Evolutionary conservation across 164 flowering plant genomes (phyloP).

Genomic region (Akebia trifoliata): DNA sequence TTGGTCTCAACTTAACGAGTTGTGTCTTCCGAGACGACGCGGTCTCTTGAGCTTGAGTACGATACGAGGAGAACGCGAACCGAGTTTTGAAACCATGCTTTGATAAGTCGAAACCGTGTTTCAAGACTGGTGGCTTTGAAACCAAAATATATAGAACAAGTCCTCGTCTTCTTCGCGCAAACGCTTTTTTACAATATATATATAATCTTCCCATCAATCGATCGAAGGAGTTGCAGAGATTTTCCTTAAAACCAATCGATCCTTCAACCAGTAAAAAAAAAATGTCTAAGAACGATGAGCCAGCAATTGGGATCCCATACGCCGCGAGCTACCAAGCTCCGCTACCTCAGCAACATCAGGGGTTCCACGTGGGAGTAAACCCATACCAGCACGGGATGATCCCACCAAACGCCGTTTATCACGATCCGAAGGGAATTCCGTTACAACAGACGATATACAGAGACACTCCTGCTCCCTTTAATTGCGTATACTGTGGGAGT

Average conservation of each 20-base stretch:
- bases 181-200: no score
- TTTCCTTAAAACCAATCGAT: not conserved
- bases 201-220: no score
- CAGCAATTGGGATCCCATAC: constrained; percentile 63
- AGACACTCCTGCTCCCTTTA: constrained; percentile 90
- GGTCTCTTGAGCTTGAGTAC: no score
- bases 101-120: no score
- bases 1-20: no score
- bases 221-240: no score
- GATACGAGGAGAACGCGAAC: no score
- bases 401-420: constrained; percentile 73
- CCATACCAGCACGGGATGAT: constrained; percentile 58
- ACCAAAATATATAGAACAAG: no score
- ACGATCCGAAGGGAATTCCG: constrained; percentile 81
- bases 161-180: no score
- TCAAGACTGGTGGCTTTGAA: no score
- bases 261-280: not conserved
- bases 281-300: constrained; percentile 38
- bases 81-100: no score
- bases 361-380: constrained; percentile 36
- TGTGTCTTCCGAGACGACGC: no score
- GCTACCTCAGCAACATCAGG: constrained; percentile 17
- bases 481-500: constrained; percentile 57
- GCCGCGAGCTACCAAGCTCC: constrained; percentile 17
- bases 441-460: constrained; percentile 77